A percentile compares a stretch with the other conserved stretches of the same genome.
phyloP scores from a whole-genome alignment of 2,329 filamentous ascomycete species.

The Colletotrichum euphorbiae region DNA sequence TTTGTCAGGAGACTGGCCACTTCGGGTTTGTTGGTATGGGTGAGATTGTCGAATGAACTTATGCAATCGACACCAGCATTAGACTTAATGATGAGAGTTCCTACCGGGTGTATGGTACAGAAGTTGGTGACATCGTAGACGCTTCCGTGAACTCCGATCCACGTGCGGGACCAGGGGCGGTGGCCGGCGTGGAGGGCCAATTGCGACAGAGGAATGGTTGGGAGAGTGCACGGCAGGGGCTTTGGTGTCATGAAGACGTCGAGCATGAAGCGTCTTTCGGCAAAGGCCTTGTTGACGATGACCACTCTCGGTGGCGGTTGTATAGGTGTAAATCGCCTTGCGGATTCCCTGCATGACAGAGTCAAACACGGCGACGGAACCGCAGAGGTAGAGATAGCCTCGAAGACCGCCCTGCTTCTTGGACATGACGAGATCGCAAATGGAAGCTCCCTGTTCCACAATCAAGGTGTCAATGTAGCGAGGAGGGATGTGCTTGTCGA shows the following conservation, averaged over 20 bases:
- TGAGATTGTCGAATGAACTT: conserved; percentile 64
- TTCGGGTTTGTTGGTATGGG: conserved; percentile 66
- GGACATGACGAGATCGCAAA: conserved; percentile 67
- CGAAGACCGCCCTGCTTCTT: conserved; percentile 64
- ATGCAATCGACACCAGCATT: conserved; percentile 67
- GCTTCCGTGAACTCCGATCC: conserved; percentile 64
- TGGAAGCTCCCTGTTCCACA: conserved; percentile 60
- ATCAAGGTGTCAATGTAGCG: conserved; percentile 66
- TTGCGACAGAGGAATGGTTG: conserved; percentile 62
- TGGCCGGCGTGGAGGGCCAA: conserved; percentile 64
- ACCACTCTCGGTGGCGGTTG: conserved; percentile 63
- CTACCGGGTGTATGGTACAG: conserved; percentile 64
- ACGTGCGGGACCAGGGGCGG: conserved; percentile 57
- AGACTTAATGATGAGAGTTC: conserved; percentile 64
- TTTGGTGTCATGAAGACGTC: conserved; percentile 69
- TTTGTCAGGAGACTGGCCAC: conserved; percentile 64
- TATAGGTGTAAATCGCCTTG: conserved; percentile 65
- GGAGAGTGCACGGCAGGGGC: conserved; percentile 61
- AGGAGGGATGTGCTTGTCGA: conserved; percentile 61
- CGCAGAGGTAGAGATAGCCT: conserved; percentile 45
- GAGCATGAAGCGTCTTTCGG: conserved; percentile 66
- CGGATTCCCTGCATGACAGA: conserved; percentile 67
- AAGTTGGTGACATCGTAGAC: conserved; percentile 67
- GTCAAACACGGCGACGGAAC: conserved; percentile 56
- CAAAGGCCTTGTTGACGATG: conserved; percentile 64